Evolutionary conservation across 176 grass and related monocot genomes (phyloP), one percentile per base, ranked within the genome.

Genomic region (Metroxylon sagu): DNA sequence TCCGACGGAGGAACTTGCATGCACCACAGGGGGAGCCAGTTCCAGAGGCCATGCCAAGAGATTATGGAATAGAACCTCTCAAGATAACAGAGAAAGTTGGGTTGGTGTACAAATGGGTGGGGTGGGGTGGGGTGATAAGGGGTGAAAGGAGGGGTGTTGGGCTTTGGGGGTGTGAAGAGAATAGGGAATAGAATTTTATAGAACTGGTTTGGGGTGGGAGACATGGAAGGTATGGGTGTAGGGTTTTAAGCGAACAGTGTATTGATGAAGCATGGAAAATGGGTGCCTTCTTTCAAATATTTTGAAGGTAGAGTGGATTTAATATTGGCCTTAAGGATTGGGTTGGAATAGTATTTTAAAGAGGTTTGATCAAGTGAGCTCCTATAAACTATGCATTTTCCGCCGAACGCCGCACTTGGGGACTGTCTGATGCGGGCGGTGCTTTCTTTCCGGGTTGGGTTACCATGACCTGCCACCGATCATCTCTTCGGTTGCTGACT

Each of bases 1-100:
- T 77, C 51, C 92, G 79, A 14, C 87, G 83, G 29, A 97, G 63
- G 73, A 97, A 97, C 75, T 97, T 97, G 81, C 92, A 97, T 2
- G 92, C 92, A 1, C 92, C 92, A 52, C 92, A 97, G 10, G 92
- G 92, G 3, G 92, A 90, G 5, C 87, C 87, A 3, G 61, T 35
- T 0, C 83, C 82, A 12, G 84, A 53, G 43, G 78, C 57, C 78
- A 75, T 75, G 49, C 12, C 35, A 43, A 43, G 35, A 43, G 35
- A 43, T 43, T 43, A 14, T 12, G 7, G 35, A 43, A 43, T 43
- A 43, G 7, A 12, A 10, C 35, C 35, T 3, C 35, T 43, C 10
- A 14, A 43, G 35, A 43, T 43, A 12, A 43, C 35, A 0, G 3
- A 43, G 12, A 14, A 43, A 14, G 2, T 1, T 1, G 31, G 35